phyloP scores from a whole-genome alignment of 1,139 yeast genomes.

The Protomyces gravidus region DNA sequence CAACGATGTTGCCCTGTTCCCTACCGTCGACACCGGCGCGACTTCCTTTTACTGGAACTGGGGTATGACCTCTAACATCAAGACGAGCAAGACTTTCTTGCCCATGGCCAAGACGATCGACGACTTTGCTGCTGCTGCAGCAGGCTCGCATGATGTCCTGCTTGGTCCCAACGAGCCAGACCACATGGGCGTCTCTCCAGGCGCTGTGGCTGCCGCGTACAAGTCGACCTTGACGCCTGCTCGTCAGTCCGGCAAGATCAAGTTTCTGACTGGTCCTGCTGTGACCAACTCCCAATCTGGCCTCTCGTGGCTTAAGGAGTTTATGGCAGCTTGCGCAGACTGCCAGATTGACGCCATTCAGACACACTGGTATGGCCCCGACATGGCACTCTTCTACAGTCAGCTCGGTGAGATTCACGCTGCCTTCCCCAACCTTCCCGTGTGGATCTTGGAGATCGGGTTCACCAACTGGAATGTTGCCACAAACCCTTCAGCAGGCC shows the following conservation, averaged over 20 bases:
- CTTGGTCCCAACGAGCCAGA: constrained; percentile 29
- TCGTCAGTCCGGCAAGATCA: constrained; percentile 8
- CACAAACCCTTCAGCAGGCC: constrained; percentile 13
- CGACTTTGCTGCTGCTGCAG: background rate
- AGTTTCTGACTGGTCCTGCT: constrained; percentile 12
- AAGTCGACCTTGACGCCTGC: constrained; percentile 13
- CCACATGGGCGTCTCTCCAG: constrained; percentile 11
- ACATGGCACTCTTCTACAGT: constrained; percentile 9
- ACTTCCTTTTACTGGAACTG: constrained; percentile 22
- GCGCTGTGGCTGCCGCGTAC: constrained; percentile 17
- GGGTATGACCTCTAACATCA: constrained; percentile 12
- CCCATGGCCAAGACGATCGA: constrained; percentile 13
- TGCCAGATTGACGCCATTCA: constrained; percentile 10
- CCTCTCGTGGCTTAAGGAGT: constrained; percentile 23
- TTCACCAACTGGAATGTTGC: constrained; percentile 28
- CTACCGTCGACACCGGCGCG: constrained; percentile 7
- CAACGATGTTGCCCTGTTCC: constrained; percentile 17
- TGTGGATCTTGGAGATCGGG: constrained; percentile 25
- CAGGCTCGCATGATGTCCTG: background rate
- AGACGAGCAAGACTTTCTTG: constrained; percentile 10
- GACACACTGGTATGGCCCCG: constrained; percentile 25
- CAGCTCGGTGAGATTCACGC: constrained; percentile 23
- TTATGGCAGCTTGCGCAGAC: constrained; percentile 17
- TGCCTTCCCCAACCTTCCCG: constrained; percentile 16
- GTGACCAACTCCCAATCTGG: constrained; percentile 25